Conservation (phyloP, 257 asterid species). For the Cordia subcordata region DNA sequence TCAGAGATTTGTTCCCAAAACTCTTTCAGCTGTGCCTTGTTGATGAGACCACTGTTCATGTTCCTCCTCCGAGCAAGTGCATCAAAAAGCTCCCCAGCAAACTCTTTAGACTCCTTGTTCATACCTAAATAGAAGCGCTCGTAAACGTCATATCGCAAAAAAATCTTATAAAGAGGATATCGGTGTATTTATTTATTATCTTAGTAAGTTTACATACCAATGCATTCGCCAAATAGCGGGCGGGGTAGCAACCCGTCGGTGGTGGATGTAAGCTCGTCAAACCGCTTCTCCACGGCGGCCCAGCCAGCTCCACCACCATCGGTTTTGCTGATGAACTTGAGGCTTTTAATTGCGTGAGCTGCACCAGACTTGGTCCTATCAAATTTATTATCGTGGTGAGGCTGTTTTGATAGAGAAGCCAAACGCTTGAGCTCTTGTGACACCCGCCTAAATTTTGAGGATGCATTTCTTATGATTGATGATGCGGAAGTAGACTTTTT, state of each 20-base stretch:
- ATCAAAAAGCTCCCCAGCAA: slow-evolving; percentile 21
- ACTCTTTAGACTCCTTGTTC: slow-evolving; percentile 31
- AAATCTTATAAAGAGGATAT: neutral
- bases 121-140: slow-evolving; percentile 43
- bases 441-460: slow-evolving; percentile 53
- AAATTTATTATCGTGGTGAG: slow-evolving; percentile 28
- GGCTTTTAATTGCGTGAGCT: slow-evolving; percentile 68
- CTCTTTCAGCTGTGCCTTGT: slow-evolving; percentile 12
- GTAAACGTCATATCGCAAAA: too few relatives aligned
- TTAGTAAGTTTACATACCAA: slow-evolving; percentile 40
- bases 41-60: slow-evolving; percentile 6
- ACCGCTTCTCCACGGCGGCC: slow-evolving; percentile 68
- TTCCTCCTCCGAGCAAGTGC: slow-evolving; percentile 21
- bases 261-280: slow-evolving; percentile 45
- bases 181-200: neutral
- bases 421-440: slow-evolving; percentile 69
- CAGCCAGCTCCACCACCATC: slow-evolving; percentile 71
- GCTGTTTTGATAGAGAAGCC: slow-evolving; percentile 46
- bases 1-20: slow-evolving; percentile 24
- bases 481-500: slow-evolving; percentile 54
- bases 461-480: slow-evolving; percentile 55
- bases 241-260: slow-evolving; percentile 61
- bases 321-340: slow-evolving; percentile 74
- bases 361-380: slow-evolving; percentile 73
- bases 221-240: slow-evolving; percentile 70